Conservation (phyloP, 768 basidiomycete genomes). For the Terana coerulea region DNA sequence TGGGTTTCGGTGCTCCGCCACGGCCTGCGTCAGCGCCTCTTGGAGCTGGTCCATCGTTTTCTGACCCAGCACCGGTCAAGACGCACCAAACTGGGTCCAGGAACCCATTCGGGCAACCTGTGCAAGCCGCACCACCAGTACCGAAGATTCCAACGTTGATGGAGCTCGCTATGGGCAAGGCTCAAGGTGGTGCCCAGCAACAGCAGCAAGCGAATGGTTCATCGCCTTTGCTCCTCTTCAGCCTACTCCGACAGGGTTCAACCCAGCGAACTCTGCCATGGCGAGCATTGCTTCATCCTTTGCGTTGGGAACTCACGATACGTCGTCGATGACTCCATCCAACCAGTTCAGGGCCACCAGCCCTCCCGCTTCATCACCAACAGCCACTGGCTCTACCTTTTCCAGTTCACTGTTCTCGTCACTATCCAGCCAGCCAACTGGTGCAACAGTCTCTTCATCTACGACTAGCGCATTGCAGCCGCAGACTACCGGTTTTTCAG, state of each 20-base stretch:
- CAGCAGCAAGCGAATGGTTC: conserved; percentile 18
- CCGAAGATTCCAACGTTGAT: conserved; percentile 79
- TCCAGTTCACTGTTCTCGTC: conserved; percentile 47
- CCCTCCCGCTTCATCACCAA: conserved; percentile 19
- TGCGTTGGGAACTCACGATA: conserved; percentile 33
- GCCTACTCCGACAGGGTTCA: conserved; percentile 13
- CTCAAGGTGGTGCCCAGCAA: conserved; percentile 23
- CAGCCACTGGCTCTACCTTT: conserved; percentile 41
- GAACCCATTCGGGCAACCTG: conserved; percentile 89
- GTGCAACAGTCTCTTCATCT: conserved; percentile 28
- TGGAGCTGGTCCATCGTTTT: conserved; percentile 38
- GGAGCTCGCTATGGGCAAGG: conserved; percentile 62
- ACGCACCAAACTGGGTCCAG: conserved; percentile 91
- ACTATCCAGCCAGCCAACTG: conserved; percentile 50
- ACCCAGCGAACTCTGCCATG: conserved; percentile 49
- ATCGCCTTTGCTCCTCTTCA: background rate
- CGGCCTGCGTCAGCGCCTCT: conserved; percentile 77
- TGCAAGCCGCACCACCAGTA: conserved; percentile 55
- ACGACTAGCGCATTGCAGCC: conserved; percentile 31
- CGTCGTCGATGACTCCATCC: conserved; percentile 1
- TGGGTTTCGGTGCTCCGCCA: conserved; percentile 32
- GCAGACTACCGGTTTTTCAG: conserved; percentile 48
- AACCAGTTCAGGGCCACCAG: background rate
- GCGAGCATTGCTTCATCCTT: conserved; percentile 76
- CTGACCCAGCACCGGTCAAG: conserved; percentile 60